Evolutionary conservation across 2,329 filamentous ascomycete species (phyloP).

Genomic region (Claviceps capensis): DNA sequence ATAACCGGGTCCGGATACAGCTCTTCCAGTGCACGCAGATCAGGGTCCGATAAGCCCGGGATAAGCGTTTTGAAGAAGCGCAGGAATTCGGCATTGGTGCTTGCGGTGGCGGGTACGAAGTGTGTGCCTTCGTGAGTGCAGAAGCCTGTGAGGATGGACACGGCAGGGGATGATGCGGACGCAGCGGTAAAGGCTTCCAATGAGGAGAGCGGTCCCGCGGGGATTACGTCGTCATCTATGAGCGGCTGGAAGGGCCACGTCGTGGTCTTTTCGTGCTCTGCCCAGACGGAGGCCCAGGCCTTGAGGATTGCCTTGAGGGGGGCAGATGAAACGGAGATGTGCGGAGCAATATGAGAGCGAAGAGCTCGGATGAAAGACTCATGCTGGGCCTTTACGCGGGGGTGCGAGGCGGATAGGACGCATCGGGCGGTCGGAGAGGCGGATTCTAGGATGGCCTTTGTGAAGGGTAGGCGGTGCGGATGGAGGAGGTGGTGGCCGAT

Average conservation of each 20-base stretch:
- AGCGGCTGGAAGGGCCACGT: conserved; percentile 57
- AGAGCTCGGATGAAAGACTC: conserved; percentile 8
- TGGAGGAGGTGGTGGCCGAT: conserved; percentile 55
- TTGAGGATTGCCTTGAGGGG: conserved; percentile 4
- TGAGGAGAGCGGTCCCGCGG: conserved; percentile 42
- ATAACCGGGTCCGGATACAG: background rate
- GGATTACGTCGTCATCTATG: conserved; percentile 47
- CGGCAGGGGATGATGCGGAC: background rate
- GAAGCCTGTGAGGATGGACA: conserved; percentile 50
- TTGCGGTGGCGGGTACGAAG: conserved; percentile 42
- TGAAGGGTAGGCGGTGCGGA: conserved; percentile 31
- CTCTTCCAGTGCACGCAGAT: background rate
- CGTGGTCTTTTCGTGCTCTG: conserved; percentile 27
- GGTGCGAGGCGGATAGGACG: conserved; percentile 38
- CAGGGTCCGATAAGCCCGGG: conserved; percentile 31
- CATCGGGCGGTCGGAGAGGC: conserved; percentile 42
- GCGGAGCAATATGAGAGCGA: background rate
- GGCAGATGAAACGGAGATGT: background rate
- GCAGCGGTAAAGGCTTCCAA: conserved; percentile 25
- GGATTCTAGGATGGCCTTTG: conserved; percentile 42
- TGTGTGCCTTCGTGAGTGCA: conserved; percentile 55
- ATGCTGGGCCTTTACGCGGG: conserved; percentile 42
- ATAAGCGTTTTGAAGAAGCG: conserved; percentile 49
- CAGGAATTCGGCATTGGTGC: conserved; percentile 37
- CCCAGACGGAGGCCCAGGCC: conserved; percentile 32